phyloP scores from a whole-genome alignment of 345 rosid genomes.

The Kandelia obovata region DNA sequence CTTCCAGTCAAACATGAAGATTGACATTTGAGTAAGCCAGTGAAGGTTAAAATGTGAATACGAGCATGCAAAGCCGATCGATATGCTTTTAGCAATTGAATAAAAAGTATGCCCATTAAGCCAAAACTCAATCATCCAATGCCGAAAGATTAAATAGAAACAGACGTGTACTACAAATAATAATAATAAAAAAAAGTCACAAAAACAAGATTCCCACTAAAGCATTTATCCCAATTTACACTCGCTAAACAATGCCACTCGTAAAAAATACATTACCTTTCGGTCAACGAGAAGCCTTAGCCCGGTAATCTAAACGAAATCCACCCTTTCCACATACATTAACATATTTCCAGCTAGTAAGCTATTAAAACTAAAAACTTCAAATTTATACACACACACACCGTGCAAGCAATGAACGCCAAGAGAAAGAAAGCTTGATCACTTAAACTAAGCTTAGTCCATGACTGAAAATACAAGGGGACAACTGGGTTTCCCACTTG shows the following conservation, averaged over 20 bases:
- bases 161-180: neutral
- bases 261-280: no score
- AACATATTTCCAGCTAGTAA: neutral
- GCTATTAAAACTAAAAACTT: neutral
- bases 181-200: no score
- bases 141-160: neutral
- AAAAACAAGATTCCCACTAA: no score
- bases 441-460: constrained; percentile 44
- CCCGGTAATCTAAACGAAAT: no score
- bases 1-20: no score
- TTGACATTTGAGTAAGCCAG: no score
- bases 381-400: constrained; percentile 16
- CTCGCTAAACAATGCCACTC: no score
- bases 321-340: no score
- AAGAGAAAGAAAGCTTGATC: constrained; percentile 75
- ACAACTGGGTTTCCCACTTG: constrained; percentile 47
- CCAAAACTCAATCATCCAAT: neutral
- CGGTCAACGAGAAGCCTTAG: no score
- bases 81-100: neutral
- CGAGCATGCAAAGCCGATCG: neutral
- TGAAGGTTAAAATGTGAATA: neutral
- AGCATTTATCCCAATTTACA: no score
- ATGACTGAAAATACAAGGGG: constrained; percentile 35
- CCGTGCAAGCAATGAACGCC: constrained; percentile 84
- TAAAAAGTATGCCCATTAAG: neutral